phyloP scores from a whole-genome alignment of 1,284 basidiomycete genomes.

The Cystobasidiaceae sp. region DNA sequence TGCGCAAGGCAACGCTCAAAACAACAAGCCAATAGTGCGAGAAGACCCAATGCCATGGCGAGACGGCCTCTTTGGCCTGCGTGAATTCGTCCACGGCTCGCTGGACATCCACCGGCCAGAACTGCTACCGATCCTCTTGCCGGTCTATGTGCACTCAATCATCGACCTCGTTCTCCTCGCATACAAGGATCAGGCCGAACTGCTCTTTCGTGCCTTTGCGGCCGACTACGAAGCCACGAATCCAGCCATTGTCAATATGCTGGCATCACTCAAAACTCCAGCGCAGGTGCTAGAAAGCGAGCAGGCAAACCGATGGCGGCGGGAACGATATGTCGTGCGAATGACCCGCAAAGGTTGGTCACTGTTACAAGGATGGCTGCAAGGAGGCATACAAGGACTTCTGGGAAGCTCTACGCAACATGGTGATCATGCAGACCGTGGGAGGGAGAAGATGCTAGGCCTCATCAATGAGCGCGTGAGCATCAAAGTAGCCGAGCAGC shows the following conservation, averaged over 20 bases:
- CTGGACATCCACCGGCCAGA: conserved; percentile 58
- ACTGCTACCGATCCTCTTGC: conserved; percentile 84
- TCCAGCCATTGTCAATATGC: conserved; percentile 65
- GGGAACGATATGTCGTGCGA: conserved; percentile 82
- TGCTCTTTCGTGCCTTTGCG: conserved; percentile 37
- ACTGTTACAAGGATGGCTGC: conserved; percentile 91
- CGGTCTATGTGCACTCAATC: conserved; percentile 96
- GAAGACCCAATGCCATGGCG: conserved; percentile 46
- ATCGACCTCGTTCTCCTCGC: conserved; percentile 87
- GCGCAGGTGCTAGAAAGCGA: conserved; percentile 61
- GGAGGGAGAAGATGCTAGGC: conserved; percentile 70
- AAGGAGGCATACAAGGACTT: conserved; percentile 75
- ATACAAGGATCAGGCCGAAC: conserved; percentile 65
- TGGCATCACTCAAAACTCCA: conserved; percentile 76
- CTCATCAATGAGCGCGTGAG: conserved; percentile 90
- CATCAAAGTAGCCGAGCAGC: conserved; percentile 64
- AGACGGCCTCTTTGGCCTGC: conserved; percentile 32
- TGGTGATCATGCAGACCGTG: conserved; percentile 60
- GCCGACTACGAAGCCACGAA: conserved; percentile 52
- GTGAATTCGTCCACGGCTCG: conserved; percentile 38
- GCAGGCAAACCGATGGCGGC: conserved; percentile 78
- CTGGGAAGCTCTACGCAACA: conserved; percentile 61
- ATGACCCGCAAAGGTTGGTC: conserved; percentile 90
- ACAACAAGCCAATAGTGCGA: conserved; percentile 46
- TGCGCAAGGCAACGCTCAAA: conserved; percentile 32